Evolutionary conservation across 306 rosid species (phyloP).

Genomic region (Leucaena leucocephala): DNA sequence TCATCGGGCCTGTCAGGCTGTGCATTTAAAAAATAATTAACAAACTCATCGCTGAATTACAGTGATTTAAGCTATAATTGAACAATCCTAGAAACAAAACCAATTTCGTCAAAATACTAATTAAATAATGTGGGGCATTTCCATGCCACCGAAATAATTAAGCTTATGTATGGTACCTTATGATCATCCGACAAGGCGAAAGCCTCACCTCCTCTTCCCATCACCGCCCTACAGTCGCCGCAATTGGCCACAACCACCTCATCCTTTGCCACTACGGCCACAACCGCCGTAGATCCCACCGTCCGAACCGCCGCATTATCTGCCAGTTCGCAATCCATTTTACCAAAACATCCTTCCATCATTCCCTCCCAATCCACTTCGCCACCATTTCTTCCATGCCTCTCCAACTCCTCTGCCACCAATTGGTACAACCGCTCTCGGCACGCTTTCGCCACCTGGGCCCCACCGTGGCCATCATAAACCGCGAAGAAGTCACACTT

Average conservation of each 20-base stretch:
- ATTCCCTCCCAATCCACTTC: slow-evolving; percentile 58
- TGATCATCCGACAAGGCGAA: slow-evolving; percentile 74
- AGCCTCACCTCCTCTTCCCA: slow-evolving; percentile 68
- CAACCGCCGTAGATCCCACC: slow-evolving; percentile 75
- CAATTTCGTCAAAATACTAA: not conserved
- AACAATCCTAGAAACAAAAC: not conserved
- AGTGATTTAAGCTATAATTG: not conserved
- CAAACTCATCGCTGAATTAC: not conserved
- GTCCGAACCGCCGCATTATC: slow-evolving; percentile 48
- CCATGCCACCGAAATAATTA: not conserved
- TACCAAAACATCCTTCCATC: slow-evolving; percentile 78
- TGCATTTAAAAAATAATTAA: not conserved
- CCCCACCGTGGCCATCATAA: slow-evolving; percentile 89
- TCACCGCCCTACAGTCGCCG: slow-evolving; percentile 82
- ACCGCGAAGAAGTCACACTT: slow-evolving; percentile 73
- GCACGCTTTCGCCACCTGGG: slow-evolving; percentile 70
- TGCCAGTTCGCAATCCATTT: slow-evolving; percentile 71
- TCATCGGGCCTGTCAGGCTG: slow-evolving; percentile 89
- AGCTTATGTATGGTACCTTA: slow-evolving; percentile 52
- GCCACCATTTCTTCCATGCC: not conserved
- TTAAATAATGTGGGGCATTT: not conserved
- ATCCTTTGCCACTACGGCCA: slow-evolving; percentile 51
- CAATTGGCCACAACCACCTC: slow-evolving; percentile 79
- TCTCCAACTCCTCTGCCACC: slow-evolving; percentile 62
- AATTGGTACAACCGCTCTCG: slow-evolving; percentile 57